Conservation (phyloP, 805 yeast genomes). For the Barnettozyma populi region DNA sequence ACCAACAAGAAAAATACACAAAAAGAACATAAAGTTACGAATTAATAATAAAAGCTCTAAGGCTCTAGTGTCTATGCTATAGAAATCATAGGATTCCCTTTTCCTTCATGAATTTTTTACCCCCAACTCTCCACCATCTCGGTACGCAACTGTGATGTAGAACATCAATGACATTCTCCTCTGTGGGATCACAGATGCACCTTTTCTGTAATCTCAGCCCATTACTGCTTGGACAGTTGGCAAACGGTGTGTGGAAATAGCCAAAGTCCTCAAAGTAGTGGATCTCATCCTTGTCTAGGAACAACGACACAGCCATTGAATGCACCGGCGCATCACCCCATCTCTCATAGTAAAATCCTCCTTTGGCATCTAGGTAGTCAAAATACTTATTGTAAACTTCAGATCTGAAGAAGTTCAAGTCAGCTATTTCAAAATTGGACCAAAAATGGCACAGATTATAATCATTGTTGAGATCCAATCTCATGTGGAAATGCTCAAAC, state of each 20-base stretch:
- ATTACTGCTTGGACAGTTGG: conserved; percentile 51
- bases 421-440: conserved; percentile 81
- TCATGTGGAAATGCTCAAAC: conserved; percentile 28
- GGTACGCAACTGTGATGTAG: conserved; percentile 55
- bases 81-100: conserved; percentile 14
- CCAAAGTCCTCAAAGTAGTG: conserved; percentile 82
- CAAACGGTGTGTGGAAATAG: conserved; percentile 67
- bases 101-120: conserved; percentile 49
- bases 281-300: conserved; percentile 54
- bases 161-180: conserved; percentile 38
- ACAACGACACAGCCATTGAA: conserved; percentile 57
- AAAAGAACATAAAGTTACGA: not conserved
- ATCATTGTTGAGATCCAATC: conserved; percentile 36
- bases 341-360: conserved; percentile 80
- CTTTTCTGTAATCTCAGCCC: conserved; percentile 47
- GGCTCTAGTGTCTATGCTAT: not conserved
- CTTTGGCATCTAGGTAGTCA: conserved; percentile 55
- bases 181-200: conserved; percentile 53
- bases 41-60: not conserved
- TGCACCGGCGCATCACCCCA: conserved; percentile 98
- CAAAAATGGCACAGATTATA: conserved; percentile 84
- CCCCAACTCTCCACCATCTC: conserved; percentile 75
- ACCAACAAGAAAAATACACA: not conserved
- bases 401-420: conserved; percentile 63
- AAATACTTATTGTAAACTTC: conserved; percentile 59